Conservation (phyloP, 2,329 filamentous ascomycete genomes). For the Penicillium sclerotigenum region DNA sequence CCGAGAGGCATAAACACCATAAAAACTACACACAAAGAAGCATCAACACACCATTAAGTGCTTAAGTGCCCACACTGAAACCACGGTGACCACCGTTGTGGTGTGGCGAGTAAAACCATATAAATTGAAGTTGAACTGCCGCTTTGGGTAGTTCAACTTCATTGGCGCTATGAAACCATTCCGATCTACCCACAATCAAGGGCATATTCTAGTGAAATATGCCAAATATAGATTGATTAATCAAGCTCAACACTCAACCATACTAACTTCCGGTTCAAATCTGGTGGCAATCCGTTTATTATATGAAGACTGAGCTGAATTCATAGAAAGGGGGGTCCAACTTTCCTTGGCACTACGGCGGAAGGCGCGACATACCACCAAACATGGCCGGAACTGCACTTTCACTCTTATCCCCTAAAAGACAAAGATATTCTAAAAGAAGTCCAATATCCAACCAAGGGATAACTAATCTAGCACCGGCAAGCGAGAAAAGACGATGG, state of each 20-base stretch:
- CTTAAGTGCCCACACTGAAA: fast-evolving
- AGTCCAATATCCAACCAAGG: no score
- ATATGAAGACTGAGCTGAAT: neutral
- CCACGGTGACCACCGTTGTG: neutral
- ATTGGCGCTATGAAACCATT: neutral
- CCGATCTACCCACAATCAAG: neutral
- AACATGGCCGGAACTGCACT: neutral
- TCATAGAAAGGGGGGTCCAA: neutral
- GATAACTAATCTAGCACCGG: no score
- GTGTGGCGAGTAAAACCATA: neutral
- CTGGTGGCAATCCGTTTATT: no score
- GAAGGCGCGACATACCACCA: neutral
- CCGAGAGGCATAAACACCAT: fast-evolving
- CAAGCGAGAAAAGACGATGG: neutral
- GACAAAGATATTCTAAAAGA: no score
- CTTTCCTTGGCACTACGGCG: neutral
- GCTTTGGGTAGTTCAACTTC: neutral
- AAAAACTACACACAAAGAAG: fast-evolving
- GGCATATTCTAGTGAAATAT: neutral
- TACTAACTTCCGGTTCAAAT: fast-evolving
- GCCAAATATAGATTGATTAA: neutral
- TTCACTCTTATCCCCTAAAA: fast-evolving
- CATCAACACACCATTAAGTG: no score
- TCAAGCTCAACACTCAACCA: fast-evolving
- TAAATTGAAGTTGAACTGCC: neutral